These are phyloP conservation scores for Clarireedia paspali DNA, from an alignment of 2,329 filamentous ascomycete genomes.

Conservation along the genomic window DNA sequence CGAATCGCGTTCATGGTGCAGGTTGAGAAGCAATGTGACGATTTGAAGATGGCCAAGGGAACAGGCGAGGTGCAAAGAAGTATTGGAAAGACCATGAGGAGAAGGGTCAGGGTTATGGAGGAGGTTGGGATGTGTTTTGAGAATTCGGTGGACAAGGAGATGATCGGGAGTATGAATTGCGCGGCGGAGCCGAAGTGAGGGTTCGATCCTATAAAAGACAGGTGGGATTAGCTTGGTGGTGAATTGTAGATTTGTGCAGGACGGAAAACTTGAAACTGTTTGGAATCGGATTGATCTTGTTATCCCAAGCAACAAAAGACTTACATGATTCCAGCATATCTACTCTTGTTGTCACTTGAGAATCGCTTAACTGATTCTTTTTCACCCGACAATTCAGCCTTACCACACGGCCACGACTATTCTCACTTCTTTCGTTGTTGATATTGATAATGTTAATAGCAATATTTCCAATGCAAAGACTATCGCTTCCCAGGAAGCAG, in stretches of 20 bases:
- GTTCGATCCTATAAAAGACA: slow-evolving; percentile 57
- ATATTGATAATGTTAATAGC: neutral
- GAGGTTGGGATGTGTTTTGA: slow-evolving; percentile 61
- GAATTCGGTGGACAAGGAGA: slow-evolving; percentile 67
- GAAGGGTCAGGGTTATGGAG: slow-evolving; percentile 74
- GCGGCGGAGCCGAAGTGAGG: slow-evolving; percentile 68
- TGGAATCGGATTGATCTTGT: neutral
- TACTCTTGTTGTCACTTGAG: neutral
- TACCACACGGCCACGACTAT: neutral
- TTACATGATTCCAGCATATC: slow-evolving; percentile 10
- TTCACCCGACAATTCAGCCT: neutral
- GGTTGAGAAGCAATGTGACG: slow-evolving; percentile 57
- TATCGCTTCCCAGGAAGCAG: no score
- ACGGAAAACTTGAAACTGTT: neutral
- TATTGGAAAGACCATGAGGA: slow-evolving; percentile 61
- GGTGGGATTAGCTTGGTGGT: neutral
- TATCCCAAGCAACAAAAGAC: neutral
- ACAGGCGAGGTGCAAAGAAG: slow-evolving; percentile 74
- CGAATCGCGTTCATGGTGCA: slow-evolving; percentile 61
- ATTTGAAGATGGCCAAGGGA: slow-evolving; percentile 63
- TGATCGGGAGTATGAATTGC: slow-evolving; percentile 69
- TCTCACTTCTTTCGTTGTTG: neutral
- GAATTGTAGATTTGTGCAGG: neutral
- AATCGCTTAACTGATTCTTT: neutral
- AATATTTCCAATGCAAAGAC: neutral